A percentile compares a stretch with the other conserved stretches of the same genome.
These are phyloP conservation scores for Neurospora africana DNA, from an alignment of 495 filamentous ascomycete species.

Conservation along the genomic window DNA sequence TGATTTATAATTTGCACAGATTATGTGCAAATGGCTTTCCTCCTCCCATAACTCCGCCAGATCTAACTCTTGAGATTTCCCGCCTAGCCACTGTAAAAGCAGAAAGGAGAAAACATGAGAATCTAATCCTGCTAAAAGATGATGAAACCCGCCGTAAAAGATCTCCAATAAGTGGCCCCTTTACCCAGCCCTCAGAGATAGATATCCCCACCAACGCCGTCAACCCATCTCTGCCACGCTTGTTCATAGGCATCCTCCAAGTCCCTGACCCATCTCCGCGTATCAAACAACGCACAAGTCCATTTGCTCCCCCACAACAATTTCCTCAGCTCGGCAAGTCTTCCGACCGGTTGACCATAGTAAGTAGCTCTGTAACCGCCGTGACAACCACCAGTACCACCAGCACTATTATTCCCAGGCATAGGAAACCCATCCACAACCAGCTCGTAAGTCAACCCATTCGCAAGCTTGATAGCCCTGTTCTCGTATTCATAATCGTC, in stretches of 20 bases:
- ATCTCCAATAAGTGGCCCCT: neutral
- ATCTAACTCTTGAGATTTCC: neutral
- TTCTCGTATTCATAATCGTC: constrained; percentile 76
- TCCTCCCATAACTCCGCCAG: neutral
- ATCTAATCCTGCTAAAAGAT: neutral
- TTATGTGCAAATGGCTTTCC: neutral
- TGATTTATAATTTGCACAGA: neutral
- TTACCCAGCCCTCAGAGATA: constrained; percentile 34
- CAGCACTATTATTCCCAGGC: neutral
- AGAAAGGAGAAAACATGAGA: neutral
- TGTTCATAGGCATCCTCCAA: constrained; percentile 79
- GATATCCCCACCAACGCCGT: constrained; percentile 83
- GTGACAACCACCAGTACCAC: neutral
- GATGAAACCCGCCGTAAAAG: neutral
- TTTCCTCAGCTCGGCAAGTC: constrained; percentile 64
- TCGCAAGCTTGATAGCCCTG: constrained; percentile 64
- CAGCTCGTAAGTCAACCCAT: constrained; percentile 49
- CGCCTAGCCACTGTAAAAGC: neutral
- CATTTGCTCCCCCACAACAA: constrained; percentile 74
- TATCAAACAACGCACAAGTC: constrained; percentile 83
- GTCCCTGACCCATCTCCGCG: constrained; percentile 82
- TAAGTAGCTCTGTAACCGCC: neutral
- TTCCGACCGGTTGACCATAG: constrained; percentile 49
- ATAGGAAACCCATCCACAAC: neutral
- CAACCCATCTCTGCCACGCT: constrained; percentile 83